Evolutionary conservation across 768 basidiomycete species (phyloP), one percentile per base, ranked within the genome.

Genomic region (Boletus edulis): DNA sequence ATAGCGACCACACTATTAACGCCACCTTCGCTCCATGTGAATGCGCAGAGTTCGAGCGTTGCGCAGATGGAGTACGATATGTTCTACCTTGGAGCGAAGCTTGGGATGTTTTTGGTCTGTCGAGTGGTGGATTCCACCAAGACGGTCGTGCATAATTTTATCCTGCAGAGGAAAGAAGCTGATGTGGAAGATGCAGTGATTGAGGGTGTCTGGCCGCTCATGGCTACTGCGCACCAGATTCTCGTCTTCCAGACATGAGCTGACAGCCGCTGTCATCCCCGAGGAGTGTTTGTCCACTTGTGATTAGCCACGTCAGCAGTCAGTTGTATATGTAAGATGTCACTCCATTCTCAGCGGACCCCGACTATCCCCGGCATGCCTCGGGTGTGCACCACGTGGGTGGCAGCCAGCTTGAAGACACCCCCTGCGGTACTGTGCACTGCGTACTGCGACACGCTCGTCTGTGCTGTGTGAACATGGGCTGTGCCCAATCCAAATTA

Each of bases 41-140:
- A 58, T n/a, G 34, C 27, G 1, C 46, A 49, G 47, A 41, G n/a
- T 45, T 46, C 46, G 10, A 46, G 20, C 7, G 37, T 34, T 24
- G 60, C 55, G 5, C 59, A 59, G 24, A 22, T 71, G 18, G 44
- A 63, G 34, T 73, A 70, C 32, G 72, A 72, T 40, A 65, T 72
- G 10, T 58, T 64, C 43, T 71, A 66, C 52, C 66, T 72, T 18
- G 72, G 72, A 24, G 45, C 47, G 3, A 43, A 48, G 13, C 38
- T 59, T 27, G 71, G 71, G 48, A 65, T 70, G 63, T 63, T 73
- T 38, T 62, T 58, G 13, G 52, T 65, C 27, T 72, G 70, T 46
- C 61, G 61, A 24, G 55, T 52, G 38, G 46, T 56, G 49, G 35
- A 50, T 22, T 49, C 60, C 15, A 48, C 52, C 55, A 58, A 54